Conservation (phyloP, 2,329 filamentous ascomycete species). For the Berkeleyomyces rouxiae region DNA sequence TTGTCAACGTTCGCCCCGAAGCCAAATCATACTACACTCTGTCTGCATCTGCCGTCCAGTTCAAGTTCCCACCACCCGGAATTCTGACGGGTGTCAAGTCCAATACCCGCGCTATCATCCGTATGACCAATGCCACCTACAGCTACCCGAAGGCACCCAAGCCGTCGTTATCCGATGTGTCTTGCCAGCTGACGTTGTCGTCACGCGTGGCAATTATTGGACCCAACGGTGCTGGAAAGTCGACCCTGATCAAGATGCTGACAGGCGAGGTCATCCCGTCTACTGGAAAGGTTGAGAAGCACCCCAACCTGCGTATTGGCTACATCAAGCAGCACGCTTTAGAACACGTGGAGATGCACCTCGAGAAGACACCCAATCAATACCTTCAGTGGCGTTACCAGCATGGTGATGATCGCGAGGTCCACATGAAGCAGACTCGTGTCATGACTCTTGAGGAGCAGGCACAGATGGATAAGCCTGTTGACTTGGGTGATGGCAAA, state of each 20-base stretch:
- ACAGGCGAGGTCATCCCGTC: conserved; percentile 83
- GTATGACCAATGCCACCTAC: conserved; percentile 83
- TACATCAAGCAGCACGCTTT: conserved; percentile 99
- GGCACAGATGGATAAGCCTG: conserved; percentile 76
- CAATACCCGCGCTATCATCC: conserved; percentile 79
- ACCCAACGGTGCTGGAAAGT: conserved; percentile 94
- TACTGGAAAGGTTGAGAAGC: conserved; percentile 81
- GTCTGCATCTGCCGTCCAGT: conserved; percentile 72
- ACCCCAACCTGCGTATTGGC: conserved; percentile 93
- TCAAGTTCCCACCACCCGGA: conserved; percentile 94
- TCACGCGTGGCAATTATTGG: conserved; percentile 94
- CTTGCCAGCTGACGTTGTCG: conserved; percentile 74
- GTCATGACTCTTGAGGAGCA: conserved; percentile 71
- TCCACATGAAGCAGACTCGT: conserved; percentile 94
- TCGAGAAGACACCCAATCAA: conserved; percentile 98
- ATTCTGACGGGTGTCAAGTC: conserved; percentile 94
- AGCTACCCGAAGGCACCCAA: conserved; percentile 83
- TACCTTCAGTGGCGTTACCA: conserved; percentile 98
- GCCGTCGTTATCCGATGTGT: conserved; percentile 73
- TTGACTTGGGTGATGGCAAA: conserved; percentile 73
- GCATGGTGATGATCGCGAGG: conserved; percentile 91
- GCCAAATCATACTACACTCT: conserved; percentile 97
- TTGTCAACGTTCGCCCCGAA: conserved; percentile 81
- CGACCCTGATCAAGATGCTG: conserved; percentile 90
- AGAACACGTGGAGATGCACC: conserved; percentile 98